Evolutionary conservation across 192 early-diverging fungal genomes (phyloP).

Genomic region (Gonapodya prolifera): DNA sequence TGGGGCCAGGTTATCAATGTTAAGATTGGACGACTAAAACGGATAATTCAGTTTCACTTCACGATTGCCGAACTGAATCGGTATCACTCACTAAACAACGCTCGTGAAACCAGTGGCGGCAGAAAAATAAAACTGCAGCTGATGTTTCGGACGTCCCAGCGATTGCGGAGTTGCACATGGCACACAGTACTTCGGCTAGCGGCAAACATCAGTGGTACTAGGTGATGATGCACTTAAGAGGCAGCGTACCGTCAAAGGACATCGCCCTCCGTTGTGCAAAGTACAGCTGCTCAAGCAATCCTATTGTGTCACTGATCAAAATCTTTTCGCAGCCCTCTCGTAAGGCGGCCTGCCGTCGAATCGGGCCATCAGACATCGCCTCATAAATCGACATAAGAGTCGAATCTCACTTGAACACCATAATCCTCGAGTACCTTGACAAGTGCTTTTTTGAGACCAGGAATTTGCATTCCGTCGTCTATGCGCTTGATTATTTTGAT

Average conservation of each 20-base stretch:
- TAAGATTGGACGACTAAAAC: neutral
- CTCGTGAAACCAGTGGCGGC: conserved; percentile 79
- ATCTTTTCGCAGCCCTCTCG: conserved; percentile 85
- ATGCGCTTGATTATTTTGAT: conserved; percentile 66
- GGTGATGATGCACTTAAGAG: neutral
- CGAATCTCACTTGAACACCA: conserved; percentile 77
- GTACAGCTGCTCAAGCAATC: conserved; percentile 57
- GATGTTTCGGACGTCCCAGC: neutral
- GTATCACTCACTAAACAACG: conserved; percentile 27
- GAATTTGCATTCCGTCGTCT: conserved; percentile 64
- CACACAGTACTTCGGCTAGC: conserved; percentile 1
- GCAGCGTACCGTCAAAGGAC: conserved; percentile 24
- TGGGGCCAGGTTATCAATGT: neutral
- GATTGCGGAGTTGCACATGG: neutral
- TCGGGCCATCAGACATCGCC: no score
- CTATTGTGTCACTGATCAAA: conserved; percentile 71
- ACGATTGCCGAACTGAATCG: neutral
- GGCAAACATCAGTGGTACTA: neutral
- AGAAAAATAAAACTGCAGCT: conserved; percentile 69
- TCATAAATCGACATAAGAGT: no score
- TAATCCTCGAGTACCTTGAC: conserved; percentile 86
- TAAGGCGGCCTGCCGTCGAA: conserved; percentile 49
- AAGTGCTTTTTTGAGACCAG: conserved; percentile 64
- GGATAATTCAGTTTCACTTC: neutral
- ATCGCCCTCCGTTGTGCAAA: conserved; percentile 55